Evolutionary conservation across 306 rosid genomes (phyloP), one percentile per base, ranked within the genome.

Genomic region (Hippophae rhamnoides): DNA sequence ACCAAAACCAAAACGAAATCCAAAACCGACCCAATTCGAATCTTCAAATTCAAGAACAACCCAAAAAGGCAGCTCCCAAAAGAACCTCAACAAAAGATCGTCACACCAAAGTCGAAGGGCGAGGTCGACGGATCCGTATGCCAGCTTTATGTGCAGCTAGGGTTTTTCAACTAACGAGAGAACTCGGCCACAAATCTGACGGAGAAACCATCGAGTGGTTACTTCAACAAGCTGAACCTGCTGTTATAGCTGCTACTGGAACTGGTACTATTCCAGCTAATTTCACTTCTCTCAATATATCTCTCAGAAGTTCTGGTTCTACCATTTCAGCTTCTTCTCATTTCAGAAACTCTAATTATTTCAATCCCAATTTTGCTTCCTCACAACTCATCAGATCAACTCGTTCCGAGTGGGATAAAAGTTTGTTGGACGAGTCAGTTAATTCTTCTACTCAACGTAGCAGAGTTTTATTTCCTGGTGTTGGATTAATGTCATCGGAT

Each of bases 181-280:
- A 86, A 66, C 76, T 86, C 13, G 95, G 95, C 6, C 95, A 86
- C 71, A 86, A 86, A 72, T 86, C 95, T 5, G 95, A 86, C n/a
- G 95, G 95, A 0, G 95, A 86, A 47, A 86, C 95, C 63, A 83
- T 86, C 42, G 95, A 86, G 77, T 86, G 95, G 95, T 72, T 86
- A 0, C 97, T 89, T 46, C 97, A 86, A 38, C 97, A 89, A 49
- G 97, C 97, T 0, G 97, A 89, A 47, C 97, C 97, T 0, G 71
- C 97, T 0, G 95, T 89, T 61, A 84, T 86, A 60, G 97, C 97
- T 13, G 97, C 97, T 58, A 86, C 95, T 0, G 97, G 97, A 5
- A 86, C 97, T 7, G 97, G 97, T 1, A 89, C 97, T 0, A 89
- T 86, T 65, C 97, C 97, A 0, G 97, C 97, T 0, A 89, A 89